Evolutionary conservation across 129 eudicot genomes (phyloP).

Genomic region (Helianthus tuberosus): DNA sequence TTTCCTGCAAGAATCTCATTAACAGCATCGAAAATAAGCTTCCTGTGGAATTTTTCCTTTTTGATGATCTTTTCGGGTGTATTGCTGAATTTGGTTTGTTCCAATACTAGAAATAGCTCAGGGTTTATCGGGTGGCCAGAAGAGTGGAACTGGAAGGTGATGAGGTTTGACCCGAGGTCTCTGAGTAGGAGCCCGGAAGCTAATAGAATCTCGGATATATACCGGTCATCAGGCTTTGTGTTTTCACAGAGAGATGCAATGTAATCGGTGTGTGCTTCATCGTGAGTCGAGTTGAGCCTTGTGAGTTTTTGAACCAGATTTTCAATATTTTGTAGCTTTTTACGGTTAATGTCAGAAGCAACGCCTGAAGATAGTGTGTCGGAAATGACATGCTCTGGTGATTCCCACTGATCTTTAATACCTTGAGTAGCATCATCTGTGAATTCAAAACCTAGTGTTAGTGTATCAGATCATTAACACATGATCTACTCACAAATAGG

Average conservation of each 20-base stretch:
- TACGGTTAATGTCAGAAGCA: constrained; percentile 61
- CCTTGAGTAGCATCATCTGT: constrained; percentile 47
- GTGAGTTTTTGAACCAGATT: constrained; percentile 77
- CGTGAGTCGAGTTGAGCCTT: constrained; percentile 71
- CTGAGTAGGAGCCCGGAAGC: constrained; percentile 94
- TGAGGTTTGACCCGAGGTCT: constrained; percentile 69
- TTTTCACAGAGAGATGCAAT: constrained; percentile 87
- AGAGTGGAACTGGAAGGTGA: constrained; percentile 76
- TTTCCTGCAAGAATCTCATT: constrained; percentile 75
- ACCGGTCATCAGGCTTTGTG: constrained; percentile 79
- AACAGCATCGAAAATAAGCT: constrained; percentile 78
- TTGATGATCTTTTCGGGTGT: constrained; percentile 35
- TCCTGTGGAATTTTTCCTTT: constrained; percentile 63
- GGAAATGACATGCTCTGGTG: constrained; percentile 34
- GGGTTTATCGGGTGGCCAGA: constrained; percentile 93
- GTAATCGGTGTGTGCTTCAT: constrained; percentile 81
- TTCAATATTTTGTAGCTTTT: constrained; percentile 74
- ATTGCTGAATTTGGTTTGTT: constrained; percentile 78
- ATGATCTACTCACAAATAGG: background rate
- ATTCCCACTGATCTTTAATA: constrained; percentile 30
- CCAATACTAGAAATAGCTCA: constrained; percentile 77
- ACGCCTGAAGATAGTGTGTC: constrained; percentile 33
- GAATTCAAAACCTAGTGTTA: constrained; percentile 1
- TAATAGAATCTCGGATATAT: constrained; percentile 81
- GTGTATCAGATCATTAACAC: constrained; percentile 6